A percentile compares a stretch with the other conserved stretches of the same genome.
phyloP scores from a whole-genome alignment of 805 yeast genomes.

The Starmerella apis region DNA sequence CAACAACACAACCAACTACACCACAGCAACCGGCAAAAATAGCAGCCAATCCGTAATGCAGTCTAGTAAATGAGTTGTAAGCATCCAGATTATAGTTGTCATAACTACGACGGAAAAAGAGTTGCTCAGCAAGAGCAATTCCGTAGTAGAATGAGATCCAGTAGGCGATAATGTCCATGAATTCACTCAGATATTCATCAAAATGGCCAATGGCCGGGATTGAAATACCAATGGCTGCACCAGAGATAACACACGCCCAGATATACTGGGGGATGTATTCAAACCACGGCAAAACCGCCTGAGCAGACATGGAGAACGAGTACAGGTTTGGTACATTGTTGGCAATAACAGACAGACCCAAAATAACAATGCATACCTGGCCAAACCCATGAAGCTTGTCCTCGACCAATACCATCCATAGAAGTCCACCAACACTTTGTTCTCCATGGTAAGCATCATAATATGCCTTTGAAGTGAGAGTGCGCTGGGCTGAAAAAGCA shows the following conservation, averaged over 20 bases:
- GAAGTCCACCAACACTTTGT: constrained; percentile 64
- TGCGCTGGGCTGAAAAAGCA: constrained; percentile 74
- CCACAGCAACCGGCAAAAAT: constrained; percentile 69
- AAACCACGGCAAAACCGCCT: constrained; percentile 69
- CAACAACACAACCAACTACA: constrained; percentile 72
- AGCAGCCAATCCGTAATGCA: constrained; percentile 76
- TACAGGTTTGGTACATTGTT: constrained; percentile 92
- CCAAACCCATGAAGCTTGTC: constrained; percentile 83
- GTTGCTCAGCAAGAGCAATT: constrained; percentile 70
- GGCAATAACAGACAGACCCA: constrained; percentile 78
- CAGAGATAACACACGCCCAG: constrained; percentile 73
- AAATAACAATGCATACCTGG: constrained; percentile 72
- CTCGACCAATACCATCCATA: constrained; percentile 64
- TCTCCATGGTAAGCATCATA: constrained; percentile 38
- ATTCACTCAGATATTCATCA: constrained; percentile 61
- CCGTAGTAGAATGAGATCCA: constrained; percentile 79
- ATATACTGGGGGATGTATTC: constrained; percentile 66
- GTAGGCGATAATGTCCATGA: constrained; percentile 86
- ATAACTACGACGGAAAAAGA: constrained; percentile 58
- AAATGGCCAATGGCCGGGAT: constrained; percentile 79
- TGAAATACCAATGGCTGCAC: constrained; percentile 69
- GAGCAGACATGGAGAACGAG: constrained; percentile 78
- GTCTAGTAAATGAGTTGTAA: constrained; percentile 45
- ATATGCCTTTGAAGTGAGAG: constrained; percentile 38
- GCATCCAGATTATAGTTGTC: constrained; percentile 52